These are phyloP conservation scores for Capronia epimyces DNA, from an alignment of 2,329 filamentous ascomycete genomes.

Conservation along the genomic window DNA sequence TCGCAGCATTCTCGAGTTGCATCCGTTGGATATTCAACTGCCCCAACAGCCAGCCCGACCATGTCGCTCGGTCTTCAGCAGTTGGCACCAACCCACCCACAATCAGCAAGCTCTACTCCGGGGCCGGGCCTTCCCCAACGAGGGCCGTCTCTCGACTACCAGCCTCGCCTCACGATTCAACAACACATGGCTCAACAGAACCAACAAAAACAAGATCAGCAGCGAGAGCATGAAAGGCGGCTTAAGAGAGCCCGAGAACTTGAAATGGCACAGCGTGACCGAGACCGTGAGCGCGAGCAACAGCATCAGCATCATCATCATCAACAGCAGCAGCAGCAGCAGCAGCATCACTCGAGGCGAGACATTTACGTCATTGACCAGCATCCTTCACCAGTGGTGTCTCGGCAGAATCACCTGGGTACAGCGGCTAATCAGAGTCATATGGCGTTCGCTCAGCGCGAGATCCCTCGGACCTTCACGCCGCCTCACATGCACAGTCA, in stretches of 20 bases:
- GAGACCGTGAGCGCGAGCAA: conserved; percentile 14
- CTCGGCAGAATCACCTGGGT: conserved; percentile 19
- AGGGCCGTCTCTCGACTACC: conserved; percentile 17
- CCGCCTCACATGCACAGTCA: conserved; percentile 15
- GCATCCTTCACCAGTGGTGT: conserved; percentile 6
- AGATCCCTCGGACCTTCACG: conserved; percentile 21
- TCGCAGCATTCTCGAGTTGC: conserved; percentile 24
- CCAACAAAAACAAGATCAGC: conserved; percentile 24
- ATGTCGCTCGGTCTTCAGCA: conserved; percentile 12
- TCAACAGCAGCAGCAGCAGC: conserved; percentile 22
- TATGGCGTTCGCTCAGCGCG: conserved; percentile 18
- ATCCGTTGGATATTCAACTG: conserved; percentile 20
- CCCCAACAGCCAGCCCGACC: conserved; percentile 8
- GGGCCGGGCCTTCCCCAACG: conserved; percentile 26
- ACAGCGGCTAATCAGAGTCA: conserved; percentile 14
- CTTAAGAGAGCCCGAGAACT: conserved; percentile 3
- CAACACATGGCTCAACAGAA: conserved; percentile 24
- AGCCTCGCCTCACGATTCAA: conserved; percentile 25
- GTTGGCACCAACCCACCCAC: conserved; percentile 17
- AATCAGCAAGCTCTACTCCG: conserved; percentile 26
- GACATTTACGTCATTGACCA: conserved; percentile 19
- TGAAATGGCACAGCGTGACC: conserved; percentile 6
- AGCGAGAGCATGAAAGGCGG: conserved; percentile 23
- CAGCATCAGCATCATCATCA: conserved; percentile 20
- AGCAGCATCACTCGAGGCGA: conserved; percentile 18